Evolutionary conservation across 2,329 filamentous ascomycete species (phyloP).

Genomic region (Colletotrichum eremochloae): DNA sequence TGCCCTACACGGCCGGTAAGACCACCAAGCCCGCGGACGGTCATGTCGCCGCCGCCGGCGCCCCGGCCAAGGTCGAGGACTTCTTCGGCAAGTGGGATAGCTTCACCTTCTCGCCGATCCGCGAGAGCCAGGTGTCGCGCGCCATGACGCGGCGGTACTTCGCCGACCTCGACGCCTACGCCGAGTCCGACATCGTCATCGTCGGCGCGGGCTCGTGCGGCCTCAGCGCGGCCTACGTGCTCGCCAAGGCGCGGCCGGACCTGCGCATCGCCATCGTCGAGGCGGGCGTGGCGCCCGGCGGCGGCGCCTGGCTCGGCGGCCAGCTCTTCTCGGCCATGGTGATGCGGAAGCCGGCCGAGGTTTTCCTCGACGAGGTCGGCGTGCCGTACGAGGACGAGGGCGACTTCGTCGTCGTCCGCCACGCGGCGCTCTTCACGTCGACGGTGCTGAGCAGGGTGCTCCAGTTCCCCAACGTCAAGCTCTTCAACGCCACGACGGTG

Average conservation of each 20-base stretch:
- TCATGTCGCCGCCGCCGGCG: too few relatives aligned
- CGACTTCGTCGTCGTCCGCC: conserved; percentile 92
- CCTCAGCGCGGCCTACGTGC: conserved; percentile 85
- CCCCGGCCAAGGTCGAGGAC: conserved; percentile 58
- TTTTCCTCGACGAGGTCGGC: conserved; percentile 84
- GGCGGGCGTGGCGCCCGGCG: conserved; percentile 87
- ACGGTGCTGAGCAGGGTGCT: conserved; percentile 88
- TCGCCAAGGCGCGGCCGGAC: conserved; percentile 87
- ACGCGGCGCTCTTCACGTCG: conserved; percentile 91
- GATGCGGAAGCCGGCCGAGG: conserved; percentile 92
- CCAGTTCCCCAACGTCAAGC: conserved; percentile 89
- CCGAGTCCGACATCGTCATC: conserved; percentile 95
- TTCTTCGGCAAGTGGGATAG: conserved; percentile 78
- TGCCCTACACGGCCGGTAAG: conserved; percentile 46
- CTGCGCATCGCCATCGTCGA: conserved; percentile 93
- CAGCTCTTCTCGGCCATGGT: conserved; percentile 97
- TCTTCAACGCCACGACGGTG: conserved; percentile 94
- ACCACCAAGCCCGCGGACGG: conserved; percentile 60
- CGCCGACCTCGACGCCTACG: conserved; percentile 86
- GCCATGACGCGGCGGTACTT: conserved; percentile 97
- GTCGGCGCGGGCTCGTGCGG: conserved; percentile 92
- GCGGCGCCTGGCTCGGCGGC: conserved; percentile 92
- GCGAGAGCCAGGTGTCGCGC: conserved; percentile 91
- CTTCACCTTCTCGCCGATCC: conserved; percentile 88
- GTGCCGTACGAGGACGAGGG: conserved; percentile 85